Base-by-base conservation (phyloP, 768 basidiomycete genomes). In the Suillus variegatus region DNA sequence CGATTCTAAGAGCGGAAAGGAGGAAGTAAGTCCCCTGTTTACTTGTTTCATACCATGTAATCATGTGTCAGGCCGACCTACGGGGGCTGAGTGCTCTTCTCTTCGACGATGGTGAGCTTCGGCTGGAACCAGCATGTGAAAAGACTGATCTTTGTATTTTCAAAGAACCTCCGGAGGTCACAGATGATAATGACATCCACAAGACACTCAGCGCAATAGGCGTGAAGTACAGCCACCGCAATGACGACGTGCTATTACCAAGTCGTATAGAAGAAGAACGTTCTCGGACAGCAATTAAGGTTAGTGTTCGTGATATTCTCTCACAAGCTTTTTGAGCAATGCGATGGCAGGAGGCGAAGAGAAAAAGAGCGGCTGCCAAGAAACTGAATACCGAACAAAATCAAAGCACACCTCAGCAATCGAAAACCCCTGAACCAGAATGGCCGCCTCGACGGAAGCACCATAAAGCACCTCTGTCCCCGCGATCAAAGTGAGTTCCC, bases 191-290 rank as follows among this genome's bases (percentile, higher is more conserved):
- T 57, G 80, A 78, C 25, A 84, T 85, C 81, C 81, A 86, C 65
- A 84, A 80, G 68, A 84, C 86, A 0, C 79, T 93, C 20, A 83
- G 80, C 64, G 80, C 82, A 9, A 81, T 86, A 35, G 91, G 90
- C 3, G 85, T 92, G 5, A 82, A 81, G 60, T 94, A 94, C 67
- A 90, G 85, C 40, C 93, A 94, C 70, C 82, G 84, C 28, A 94
- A 94, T 67, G 88, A 91, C 62, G 84, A 89, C 22, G 79, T 94
- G 16, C 79, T 94, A 16, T 80, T 82, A 9, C 85, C 88, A 4
- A 94, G 87, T 71, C 82, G 81, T 10, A 86, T 93, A 35, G 91
- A 92, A 70, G 86, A 87, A 61, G 84, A 87, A 69, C 82, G 86
- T 52, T 82, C 87, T 4, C 84, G 82, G 65, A 82, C 81, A 25